Conservation (phyloP, 225 moss, liverwort and hornwort genomes). For the Neckera pumila region DNA sequence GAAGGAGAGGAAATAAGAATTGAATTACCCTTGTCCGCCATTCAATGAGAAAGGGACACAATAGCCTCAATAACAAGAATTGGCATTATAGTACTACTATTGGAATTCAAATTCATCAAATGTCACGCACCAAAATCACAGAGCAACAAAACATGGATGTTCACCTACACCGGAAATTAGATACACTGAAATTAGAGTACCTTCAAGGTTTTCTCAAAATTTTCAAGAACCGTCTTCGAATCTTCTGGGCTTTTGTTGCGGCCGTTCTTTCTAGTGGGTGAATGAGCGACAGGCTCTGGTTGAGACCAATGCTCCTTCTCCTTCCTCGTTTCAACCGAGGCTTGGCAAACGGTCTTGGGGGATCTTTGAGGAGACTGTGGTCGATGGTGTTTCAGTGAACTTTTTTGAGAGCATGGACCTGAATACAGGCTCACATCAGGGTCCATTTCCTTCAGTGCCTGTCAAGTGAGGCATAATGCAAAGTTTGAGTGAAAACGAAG, state of each 20-base stretch:
- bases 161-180: not conserved
- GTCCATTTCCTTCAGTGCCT: constrained; percentile 19
- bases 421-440: not conserved
- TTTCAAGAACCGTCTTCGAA: constrained; percentile 18
- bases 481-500: not conserved
- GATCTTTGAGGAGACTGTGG: constrained; percentile 2
- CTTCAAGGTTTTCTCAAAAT: constrained; percentile 44
- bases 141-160: not conserved
- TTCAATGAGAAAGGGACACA: not conserved
- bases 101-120: not conserved
- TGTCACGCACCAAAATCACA: not conserved
- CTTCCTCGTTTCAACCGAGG: not conserved
- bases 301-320: not conserved
- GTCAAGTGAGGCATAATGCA: not conserved
- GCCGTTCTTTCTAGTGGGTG: not conserved
- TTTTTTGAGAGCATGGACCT: not conserved
- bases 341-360: not conserved
- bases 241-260: not conserved
- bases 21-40: too few relatives aligned
- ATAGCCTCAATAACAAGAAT: not conserved
- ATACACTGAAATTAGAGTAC: constrained; percentile 1
- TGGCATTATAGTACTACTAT: not conserved
- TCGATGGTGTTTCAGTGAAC: not conserved
- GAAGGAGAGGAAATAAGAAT: not conserved
- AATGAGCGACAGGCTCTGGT: not conserved